phyloP scores from a whole-genome alignment of 1,284 basidiomycete genomes.

The Trametes polyzona region DNA sequence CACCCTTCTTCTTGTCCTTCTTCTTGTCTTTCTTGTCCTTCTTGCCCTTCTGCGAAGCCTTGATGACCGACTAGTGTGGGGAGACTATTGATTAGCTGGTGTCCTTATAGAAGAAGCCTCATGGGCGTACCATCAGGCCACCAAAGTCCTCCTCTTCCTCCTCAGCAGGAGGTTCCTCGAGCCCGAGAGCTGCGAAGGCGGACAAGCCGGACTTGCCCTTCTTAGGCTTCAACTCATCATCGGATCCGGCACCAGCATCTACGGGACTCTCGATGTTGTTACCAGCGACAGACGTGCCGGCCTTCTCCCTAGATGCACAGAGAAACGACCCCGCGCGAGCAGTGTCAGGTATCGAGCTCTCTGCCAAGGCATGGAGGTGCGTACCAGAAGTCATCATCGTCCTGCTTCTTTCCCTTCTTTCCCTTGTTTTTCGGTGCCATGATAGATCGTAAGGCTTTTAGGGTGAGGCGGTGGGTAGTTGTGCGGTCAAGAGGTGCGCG shows the following conservation, averaged over 20 bases:
- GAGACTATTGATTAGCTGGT: conserved; percentile 4
- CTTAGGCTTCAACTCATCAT: conserved; percentile 42
- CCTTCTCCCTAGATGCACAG: conserved; percentile 59
- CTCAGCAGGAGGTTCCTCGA: conserved; percentile 54
- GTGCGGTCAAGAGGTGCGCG: not conserved
- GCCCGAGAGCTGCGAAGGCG: conserved; percentile 55
- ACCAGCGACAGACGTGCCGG: conserved; percentile 60
- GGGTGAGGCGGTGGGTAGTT: not conserved
- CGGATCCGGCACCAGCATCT: conserved; percentile 43
- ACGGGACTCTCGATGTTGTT: conserved; percentile 40
- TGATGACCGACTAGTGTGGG: conserved; percentile 44
- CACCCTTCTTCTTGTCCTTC: conserved; percentile 62
- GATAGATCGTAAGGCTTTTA: not conserved
- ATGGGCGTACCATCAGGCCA: conserved; percentile 76
- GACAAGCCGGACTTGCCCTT: conserved; percentile 47
- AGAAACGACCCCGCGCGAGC: not conserved
- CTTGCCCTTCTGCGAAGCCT: conserved; percentile 59
- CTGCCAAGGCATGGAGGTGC: conserved; percentile 28
- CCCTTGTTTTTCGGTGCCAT: conserved; percentile 92
- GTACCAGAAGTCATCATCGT: conserved; percentile 85
- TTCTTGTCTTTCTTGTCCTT: conserved; percentile 75
- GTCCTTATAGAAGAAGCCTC: not conserved
- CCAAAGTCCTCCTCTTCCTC: conserved; percentile 80
- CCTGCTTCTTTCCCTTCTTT: conserved; percentile 83
- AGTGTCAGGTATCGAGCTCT: too few species aligned